Evolutionary conservation across 805 yeast species (phyloP).

Genomic region (Spathaspora girioi): DNA sequence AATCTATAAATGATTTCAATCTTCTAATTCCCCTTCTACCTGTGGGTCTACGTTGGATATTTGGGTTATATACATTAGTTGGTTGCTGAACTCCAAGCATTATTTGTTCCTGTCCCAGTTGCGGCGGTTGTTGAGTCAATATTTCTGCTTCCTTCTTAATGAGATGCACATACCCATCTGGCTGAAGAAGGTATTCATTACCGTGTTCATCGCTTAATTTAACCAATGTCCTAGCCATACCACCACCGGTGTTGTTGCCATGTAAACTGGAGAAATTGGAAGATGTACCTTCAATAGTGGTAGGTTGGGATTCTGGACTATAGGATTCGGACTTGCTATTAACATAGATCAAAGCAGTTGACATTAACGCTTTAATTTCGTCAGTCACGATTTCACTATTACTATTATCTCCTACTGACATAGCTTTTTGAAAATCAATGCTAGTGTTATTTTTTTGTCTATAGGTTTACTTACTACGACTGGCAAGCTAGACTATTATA

Average conservation of each 20-base stretch:
- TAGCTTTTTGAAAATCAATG: background rate
- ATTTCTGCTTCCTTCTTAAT: background rate
- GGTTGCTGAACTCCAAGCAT: background rate
- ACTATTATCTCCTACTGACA: background rate
- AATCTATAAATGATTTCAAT: conserved; percentile 3
- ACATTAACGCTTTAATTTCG: conserved; percentile 7
- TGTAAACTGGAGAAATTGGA: background rate
- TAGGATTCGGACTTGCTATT: background rate
- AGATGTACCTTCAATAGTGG: background rate
- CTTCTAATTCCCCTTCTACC: background rate
- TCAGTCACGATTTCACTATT: conserved; percentile 6
- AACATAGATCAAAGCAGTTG: background rate
- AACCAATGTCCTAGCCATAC: background rate
- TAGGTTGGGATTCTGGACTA: background rate
- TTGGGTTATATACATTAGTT: background rate
- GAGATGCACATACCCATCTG: conserved; percentile 2
- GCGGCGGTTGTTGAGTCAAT: background rate
- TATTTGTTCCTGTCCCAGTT: background rate
- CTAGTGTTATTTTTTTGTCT: background rate
- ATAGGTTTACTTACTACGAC: background rate
- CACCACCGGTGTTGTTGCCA: background rate
- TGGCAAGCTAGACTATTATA: too few species aligned
- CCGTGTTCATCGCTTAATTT: conserved; percentile 2
- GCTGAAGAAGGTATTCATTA: conserved; percentile 6
- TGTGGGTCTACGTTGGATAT: background rate